Base-by-base conservation (phyloP, 306 rosid genomes). In the Lotus japonicus region DNA sequence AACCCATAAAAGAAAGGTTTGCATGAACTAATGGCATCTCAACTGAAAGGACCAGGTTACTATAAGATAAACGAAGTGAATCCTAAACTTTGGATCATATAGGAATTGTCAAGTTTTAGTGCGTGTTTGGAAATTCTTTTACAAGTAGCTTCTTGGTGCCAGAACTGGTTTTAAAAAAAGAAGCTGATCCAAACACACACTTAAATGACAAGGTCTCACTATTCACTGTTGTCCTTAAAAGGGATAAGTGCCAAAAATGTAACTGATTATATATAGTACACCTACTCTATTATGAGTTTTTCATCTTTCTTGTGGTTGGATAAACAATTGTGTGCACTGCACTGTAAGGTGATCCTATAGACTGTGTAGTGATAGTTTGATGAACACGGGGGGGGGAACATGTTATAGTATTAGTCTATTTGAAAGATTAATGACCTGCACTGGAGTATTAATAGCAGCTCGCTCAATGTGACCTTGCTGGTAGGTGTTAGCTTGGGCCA, bases 391-490 rank as follows among this genome's bases (percentile, higher is more conserved):
- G 58, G 62, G 70, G 31, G 31, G 31, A 3, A 4, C 5, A 60
- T 21, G 7, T 7, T 56, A 67, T 36, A 44, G 69, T 33, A 71
- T 56, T 64, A 33, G 28, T 58, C 18, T 56, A 68, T 53, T 69
- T 12, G 41, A 73, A 50, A 73, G 64, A 21, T 39, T 71, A 67
- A 43, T 38, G 55, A 89, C 97, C 97, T 89, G 98, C 77, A 92
- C 98, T 4, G 98, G 97, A 18, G 98, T 92, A 73, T 92, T 92
- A 54, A 92, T 89, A 73, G 97, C 98, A 77, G 98, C 98, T 74
- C 98, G 82, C 73, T 89, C 98, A 35, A 92, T 87, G 80, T 92
- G 98, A 58, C 95, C 95, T 80, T 80, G 87, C 73, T 81, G 98
- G 76, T 79, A 79, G 28, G 77, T 68, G 48, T 82, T 83, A 46